Conservation (phyloP, 2,329 filamentous ascomycete genomes). For the Colletotrichum sp. region DNA sequence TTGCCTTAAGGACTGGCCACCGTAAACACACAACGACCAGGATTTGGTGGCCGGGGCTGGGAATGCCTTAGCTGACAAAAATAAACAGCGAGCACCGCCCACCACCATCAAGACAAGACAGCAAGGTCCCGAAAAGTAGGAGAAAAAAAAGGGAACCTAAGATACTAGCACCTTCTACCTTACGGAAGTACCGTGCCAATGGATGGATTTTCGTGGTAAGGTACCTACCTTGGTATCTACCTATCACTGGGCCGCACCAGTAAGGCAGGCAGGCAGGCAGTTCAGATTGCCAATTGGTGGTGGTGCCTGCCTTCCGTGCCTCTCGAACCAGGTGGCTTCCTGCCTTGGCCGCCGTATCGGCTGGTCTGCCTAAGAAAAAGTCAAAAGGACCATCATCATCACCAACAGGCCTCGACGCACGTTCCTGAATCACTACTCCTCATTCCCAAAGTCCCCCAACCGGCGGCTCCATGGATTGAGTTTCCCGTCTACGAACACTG, state of each 20-base stretch:
- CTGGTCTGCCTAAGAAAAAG: neutral
- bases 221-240: neutral
- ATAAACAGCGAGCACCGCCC: slow-evolving; percentile 8
- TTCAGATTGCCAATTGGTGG: neutral
- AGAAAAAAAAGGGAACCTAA: neutral
- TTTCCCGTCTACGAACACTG: neutral
- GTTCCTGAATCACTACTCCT: neutral
- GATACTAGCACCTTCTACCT: neutral
- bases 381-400: neutral
- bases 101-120: neutral
- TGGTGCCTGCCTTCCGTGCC: slow-evolving; percentile 1
- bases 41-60: neutral
- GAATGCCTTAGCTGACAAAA: slow-evolving; percentile 17
- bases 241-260: neutral
- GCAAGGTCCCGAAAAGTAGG: neutral
- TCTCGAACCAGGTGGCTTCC: neutral
- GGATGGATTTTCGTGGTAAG: neutral
- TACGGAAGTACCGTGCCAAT: neutral
- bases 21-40: neutral
- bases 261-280: neutral
- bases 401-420: neutral
- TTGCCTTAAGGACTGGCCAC: neutral
- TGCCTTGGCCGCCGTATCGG: neutral
- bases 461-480: neutral
- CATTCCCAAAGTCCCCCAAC: neutral